These are phyloP conservation scores for Hypoxylon sp. DNA, from an alignment of 2,329 filamentous ascomycete species.

Conservation along the genomic window DNA sequence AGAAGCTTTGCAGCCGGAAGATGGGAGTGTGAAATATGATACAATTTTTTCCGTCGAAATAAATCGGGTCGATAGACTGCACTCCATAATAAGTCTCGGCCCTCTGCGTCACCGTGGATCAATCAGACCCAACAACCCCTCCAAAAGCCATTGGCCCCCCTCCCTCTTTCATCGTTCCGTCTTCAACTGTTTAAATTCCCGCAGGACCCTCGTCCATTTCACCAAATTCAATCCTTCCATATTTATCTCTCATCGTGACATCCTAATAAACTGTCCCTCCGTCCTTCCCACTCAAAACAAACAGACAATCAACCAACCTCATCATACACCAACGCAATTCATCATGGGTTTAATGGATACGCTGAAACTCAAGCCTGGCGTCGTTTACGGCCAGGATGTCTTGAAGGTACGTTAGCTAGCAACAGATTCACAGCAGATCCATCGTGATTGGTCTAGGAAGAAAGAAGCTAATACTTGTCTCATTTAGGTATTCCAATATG, in stretches of 20 bases:
- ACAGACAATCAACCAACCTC: not conserved
- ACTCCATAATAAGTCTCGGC: conserved; percentile 35
- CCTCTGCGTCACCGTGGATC: conserved; percentile 40
- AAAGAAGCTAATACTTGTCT: conserved; percentile 5
- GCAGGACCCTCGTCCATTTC: conserved; percentile 31
- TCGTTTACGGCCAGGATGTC: conserved; percentile 67
- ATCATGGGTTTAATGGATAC: conserved; percentile 46
- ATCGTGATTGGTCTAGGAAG: not conserved
- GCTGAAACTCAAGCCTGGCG: conserved; percentile 64
- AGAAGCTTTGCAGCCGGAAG: conserved; percentile 11
- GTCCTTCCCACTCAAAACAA: not conserved
- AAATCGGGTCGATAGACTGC: conserved; percentile 29
- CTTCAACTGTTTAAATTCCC: conserved; percentile 36
- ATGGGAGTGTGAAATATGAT: conserved; percentile 8
- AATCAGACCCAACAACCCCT: conserved; percentile 34
- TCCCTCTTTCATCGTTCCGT: conserved; percentile 20
- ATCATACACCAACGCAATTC: conserved; percentile 16
- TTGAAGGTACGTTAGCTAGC: conserved; percentile 62
- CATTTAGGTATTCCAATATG: conserved; percentile 77
- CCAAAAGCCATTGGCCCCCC: conserved; percentile 25
- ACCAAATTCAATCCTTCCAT: conserved; percentile 9
- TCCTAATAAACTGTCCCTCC: conserved; percentile 3
- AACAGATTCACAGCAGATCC: too few relatives aligned
- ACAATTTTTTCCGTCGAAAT: conserved; percentile 33
- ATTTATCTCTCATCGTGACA: conserved; percentile 6